Conservation (phyloP, 1,284 basidiomycete genomes). For the Puccinia novopanici region DNA sequence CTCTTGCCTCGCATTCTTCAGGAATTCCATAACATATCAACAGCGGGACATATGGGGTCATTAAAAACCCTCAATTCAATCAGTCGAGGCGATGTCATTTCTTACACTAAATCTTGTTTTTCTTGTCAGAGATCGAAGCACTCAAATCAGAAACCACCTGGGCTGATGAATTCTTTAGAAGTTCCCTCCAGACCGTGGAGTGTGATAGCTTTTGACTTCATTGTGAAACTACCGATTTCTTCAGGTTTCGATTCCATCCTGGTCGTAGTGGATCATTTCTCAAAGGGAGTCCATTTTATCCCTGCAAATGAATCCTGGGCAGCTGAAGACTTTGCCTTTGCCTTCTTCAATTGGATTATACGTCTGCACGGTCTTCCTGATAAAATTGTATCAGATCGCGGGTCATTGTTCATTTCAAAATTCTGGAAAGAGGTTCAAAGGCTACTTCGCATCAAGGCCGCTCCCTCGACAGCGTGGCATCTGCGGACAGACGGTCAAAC, state of each 20-base stretch:
- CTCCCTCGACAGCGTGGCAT: too few species aligned
- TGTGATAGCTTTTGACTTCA: not conserved
- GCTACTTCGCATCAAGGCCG: too few species aligned
- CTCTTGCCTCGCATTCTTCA: not conserved
- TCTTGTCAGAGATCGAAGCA: not conserved
- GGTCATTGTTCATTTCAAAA: too few species aligned
- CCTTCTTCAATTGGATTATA: not conserved
- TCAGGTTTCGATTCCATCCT: not conserved
- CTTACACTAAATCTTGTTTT: not conserved
- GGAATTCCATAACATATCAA: not conserved
- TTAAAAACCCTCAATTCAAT: not conserved
- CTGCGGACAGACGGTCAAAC: too few species aligned
- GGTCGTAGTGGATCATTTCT: not conserved
- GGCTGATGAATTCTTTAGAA: not conserved
- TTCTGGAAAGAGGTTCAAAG: too few species aligned
- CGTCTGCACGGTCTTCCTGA: constrained; percentile 6
- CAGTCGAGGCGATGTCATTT: not conserved
- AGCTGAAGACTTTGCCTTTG: not conserved
- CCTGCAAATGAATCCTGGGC: not conserved
- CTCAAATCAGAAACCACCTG: not conserved
- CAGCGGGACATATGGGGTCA: not conserved
- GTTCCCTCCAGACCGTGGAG: constrained; percentile 17
- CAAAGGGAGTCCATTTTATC: not conserved
- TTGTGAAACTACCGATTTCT: not conserved
- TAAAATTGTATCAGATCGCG: not conserved